Evolutionary conservation across 139 green algal species (phyloP).

Genomic region (Micractinium sp.): DNA sequence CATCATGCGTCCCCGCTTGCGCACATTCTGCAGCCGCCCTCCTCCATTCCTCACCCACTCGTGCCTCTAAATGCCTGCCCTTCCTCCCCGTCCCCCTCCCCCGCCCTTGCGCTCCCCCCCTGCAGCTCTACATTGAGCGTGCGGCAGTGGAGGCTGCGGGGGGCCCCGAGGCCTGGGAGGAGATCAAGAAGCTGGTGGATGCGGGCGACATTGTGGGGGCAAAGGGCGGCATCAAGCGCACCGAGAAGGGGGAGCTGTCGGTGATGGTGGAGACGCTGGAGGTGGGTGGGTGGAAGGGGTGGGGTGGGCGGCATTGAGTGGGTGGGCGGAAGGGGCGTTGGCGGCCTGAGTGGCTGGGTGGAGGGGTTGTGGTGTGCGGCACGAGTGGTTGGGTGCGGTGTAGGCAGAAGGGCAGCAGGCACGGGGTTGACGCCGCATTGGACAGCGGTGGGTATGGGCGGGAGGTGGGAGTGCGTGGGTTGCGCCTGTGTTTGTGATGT

Average conservation of each 20-base stretch:
- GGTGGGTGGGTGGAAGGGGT: conserved; percentile 36
- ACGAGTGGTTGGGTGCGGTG: no score
- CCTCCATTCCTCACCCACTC: no score
- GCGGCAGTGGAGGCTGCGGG: conserved; percentile 60
- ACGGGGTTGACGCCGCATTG: no score
- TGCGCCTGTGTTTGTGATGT: no score
- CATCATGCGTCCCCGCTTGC: neutral
- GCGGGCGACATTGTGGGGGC: conserved; percentile 53
- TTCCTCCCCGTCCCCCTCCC: neutral
- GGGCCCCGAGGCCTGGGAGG: conserved; percentile 65
- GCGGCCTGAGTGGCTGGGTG: no score
- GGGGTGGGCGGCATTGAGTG: no score
- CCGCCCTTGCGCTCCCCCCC: neutral
- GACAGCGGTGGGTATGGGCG: no score
- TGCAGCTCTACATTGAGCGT: conserved; percentile 46
- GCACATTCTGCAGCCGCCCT: neutral
- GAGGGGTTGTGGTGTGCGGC: no score
- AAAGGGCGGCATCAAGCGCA: conserved; percentile 79
- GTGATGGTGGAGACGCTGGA: conserved; percentile 68
- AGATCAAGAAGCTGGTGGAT: conserved; percentile 86
- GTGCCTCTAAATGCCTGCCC: no score
- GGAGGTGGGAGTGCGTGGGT: no score
- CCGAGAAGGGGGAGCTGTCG: conserved; percentile 94
- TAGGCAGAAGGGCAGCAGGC: no score
- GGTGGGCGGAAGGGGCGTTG: no score